A percentile compares a stretch with the other conserved stretches of the same genome.
These are phyloP conservation scores for Aspergillus sp. DNA, from an alignment of 2,329 filamentous ascomycete species.

Conservation along the genomic window DNA sequence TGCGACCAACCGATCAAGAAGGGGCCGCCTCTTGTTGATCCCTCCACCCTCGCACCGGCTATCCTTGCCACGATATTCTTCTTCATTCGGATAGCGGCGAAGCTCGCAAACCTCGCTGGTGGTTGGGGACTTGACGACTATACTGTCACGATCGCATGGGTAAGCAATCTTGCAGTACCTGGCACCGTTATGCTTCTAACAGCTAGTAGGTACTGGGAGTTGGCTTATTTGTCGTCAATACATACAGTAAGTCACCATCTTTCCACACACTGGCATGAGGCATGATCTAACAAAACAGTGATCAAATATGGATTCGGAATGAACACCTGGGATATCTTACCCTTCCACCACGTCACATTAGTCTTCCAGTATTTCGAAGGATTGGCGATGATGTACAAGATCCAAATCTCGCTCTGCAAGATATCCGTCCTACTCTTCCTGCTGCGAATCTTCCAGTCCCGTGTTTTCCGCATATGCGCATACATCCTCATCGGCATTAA, in stretches of 20 bases:
- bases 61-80: conserved; percentile 19
- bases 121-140: conserved; percentile 22
- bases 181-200: neutral
- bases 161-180: neutral
- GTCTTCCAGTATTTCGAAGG: conserved; percentile 20
- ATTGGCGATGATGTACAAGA: conserved; percentile 24
- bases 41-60: conserved; percentile 14
- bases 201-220: conserved; percentile 15
- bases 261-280: too few species aligned
- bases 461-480: conserved; percentile 19
- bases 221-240: conserved; percentile 15
- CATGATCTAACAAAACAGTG: conserved; percentile 15
- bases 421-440: conserved; percentile 30
- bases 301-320: conserved; percentile 25
- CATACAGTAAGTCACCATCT: conserved; percentile 11
- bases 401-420: conserved; percentile 26
- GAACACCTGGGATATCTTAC: conserved; percentile 27
- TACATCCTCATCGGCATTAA: conserved; percentile 25
- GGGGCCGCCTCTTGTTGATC: conserved; percentile 15
- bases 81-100: conserved; percentile 14
- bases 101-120: conserved; percentile 15
- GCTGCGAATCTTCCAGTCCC: conserved; percentile 25
- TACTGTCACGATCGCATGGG: conserved; percentile 21
- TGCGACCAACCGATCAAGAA: conserved; percentile 14
- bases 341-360: conserved; percentile 22